These are phyloP conservation scores for Curvularia hawaiiensis DNA, from an alignment of 2,329 filamentous ascomycete species.

Conservation along the genomic window DNA sequence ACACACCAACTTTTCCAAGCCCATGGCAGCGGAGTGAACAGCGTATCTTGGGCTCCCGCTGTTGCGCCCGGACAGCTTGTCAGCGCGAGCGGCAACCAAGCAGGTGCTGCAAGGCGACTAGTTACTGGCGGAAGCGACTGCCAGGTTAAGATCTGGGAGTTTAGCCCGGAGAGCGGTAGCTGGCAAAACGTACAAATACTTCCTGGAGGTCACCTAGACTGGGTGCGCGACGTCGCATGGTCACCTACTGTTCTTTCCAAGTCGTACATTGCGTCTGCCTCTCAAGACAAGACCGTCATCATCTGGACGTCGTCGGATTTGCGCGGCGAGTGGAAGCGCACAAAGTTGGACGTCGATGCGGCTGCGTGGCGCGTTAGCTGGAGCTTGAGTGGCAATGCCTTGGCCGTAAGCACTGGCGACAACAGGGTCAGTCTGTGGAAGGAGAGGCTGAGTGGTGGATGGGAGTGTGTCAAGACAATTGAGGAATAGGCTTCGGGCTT, in stretches of 20 bases:
- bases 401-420: slow-evolving; percentile 91
- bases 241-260: slow-evolving; percentile 93
- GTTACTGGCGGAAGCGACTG: slow-evolving; percentile 97
- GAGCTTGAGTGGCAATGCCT: slow-evolving; percentile 94
- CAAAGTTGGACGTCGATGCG: slow-evolving; percentile 84
- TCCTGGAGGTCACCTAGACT: slow-evolving; percentile 87
- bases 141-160: slow-evolving; percentile 90
- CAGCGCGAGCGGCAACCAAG: slow-evolving; percentile 65
- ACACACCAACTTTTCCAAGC: slow-evolving; percentile 88
- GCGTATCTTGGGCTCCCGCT: slow-evolving; percentile 91
- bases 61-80: slow-evolving; percentile 83
- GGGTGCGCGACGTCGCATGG: slow-evolving; percentile 98
- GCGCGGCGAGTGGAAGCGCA: slow-evolving; percentile 77
- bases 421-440: slow-evolving; percentile 99
- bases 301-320: slow-evolving; percentile 77
- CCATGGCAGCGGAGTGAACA: slow-evolving; percentile 93
- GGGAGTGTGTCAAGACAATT: slow-evolving; percentile 97
- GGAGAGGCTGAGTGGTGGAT: slow-evolving; percentile 94
- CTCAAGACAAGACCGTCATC: slow-evolving; percentile 94
- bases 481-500: slow-evolving; percentile 68
- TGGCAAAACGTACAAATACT: slow-evolving; percentile 63
- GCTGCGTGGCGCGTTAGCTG: slow-evolving; percentile 97
- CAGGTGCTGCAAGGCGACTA: slow-evolving; percentile 72
- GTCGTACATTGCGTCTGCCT: slow-evolving; percentile 94
- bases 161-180: slow-evolving; percentile 58